phyloP scores from a whole-genome alignment of 371 early-diverging fungal species.

The Lichtheimia ramosa region DNA sequence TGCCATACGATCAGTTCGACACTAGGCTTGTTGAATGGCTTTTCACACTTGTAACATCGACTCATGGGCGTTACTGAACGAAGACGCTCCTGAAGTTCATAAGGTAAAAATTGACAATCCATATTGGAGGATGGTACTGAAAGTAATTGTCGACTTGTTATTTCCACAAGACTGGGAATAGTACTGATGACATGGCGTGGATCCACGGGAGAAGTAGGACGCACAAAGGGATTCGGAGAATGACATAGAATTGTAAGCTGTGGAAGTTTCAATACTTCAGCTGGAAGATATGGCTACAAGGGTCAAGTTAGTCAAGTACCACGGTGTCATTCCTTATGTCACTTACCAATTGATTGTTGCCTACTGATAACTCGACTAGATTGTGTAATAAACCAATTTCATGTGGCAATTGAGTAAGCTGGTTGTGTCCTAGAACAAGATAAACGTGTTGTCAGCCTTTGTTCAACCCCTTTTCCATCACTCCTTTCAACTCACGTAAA shows the following conservation, averaged over 20 bases:
- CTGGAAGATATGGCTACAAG: constrained; percentile 31
- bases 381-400: constrained; percentile 60
- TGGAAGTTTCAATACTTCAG: constrained; percentile 29
- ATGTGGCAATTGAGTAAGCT: constrained; percentile 44
- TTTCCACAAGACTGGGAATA: constrained; percentile 25
- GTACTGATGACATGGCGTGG: constrained; percentile 6
- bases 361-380: constrained; percentile 57
- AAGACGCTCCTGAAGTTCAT: constrained; percentile 18
- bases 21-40: constrained; percentile 18
- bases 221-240: constrained; percentile 35
- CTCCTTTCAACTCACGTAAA: constrained; percentile 35
- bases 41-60: constrained; percentile 27
- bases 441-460: neutral
- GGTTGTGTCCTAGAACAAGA: constrained; percentile 46
- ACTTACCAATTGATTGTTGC: constrained; percentile 55
- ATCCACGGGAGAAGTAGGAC: constrained; percentile 3
- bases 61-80: constrained; percentile 16
- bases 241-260: constrained; percentile 26
- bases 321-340: constrained; percentile 1
- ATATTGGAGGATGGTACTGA: neutral
- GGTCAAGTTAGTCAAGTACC: neutral
- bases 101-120: constrained; percentile 15
- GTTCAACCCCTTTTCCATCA: neutral
- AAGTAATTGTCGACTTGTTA: constrained; percentile 19
- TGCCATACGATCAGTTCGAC: constrained; percentile 29